Base-by-base conservation (phyloP, 345 rosid genomes). In the Gynandropsis gynandra region DNA sequence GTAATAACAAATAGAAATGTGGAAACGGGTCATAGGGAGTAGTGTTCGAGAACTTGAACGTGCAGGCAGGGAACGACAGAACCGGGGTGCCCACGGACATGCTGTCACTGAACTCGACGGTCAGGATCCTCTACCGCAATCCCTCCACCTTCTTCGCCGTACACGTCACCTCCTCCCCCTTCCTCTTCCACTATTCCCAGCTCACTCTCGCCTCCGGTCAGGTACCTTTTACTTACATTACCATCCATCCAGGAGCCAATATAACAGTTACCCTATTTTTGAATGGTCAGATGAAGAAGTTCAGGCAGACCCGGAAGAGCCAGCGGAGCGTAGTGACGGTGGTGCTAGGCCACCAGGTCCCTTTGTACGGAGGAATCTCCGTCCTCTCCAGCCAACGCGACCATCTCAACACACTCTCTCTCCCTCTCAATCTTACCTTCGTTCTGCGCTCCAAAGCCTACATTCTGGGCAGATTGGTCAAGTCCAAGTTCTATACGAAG, bases 11-110 rank as follows among this genome's bases (percentile, higher is more conserved):
- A 37, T 2, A 37, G 15, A 18, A 8, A 20, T 24, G 9, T 54
- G 33, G 32, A 40, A 21, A 29, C 29, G 40, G 56, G 45, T 41
- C 39, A 64, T 85, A 92, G 98, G 77, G 73, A 60, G 73, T 87
- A 18, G 71, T 87, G 63, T 83, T 92, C 84, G 81, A 82, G 78
- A 69, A 60, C 70, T 72, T 92, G 46, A 61, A 84, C 66, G 69
- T 87, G 16, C 98, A 92, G 53, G 95, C 98, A 1, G 98, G 98
- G 63, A 92, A 47, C 47, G 98, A 92, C 60, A 58, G 31, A 16
- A 63, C 87, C 3, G 98, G 98, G 32, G 93, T 92, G 56, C 77
- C 95, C 34, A 92, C 98, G 17, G 98, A 92, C 52, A 92, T 92
- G 98, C 57, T 92, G 36, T 61, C 98, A 8, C 42, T 92, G 42